Evolutionary conservation across 2,329 filamentous ascomycete genomes (phyloP), one percentile per base, ranked within the genome.

Genomic region (Fusarium sp.): DNA sequence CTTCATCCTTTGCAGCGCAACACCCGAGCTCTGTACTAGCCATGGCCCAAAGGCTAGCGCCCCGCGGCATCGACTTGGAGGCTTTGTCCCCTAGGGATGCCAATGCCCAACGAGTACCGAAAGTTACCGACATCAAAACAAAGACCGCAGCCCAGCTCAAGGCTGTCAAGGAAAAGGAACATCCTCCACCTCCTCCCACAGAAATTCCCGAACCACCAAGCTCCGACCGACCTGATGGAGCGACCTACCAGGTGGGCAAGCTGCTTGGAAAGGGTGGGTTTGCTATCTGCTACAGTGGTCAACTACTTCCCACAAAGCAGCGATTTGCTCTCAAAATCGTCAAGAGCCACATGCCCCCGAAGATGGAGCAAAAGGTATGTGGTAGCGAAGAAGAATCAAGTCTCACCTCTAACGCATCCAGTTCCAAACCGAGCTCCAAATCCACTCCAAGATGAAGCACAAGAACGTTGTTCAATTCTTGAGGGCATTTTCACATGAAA

Each of bases 381-480:
- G 23, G 20, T 19, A n/a, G n/a, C 20, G 8, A 5, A 27, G 22
- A 15, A 30, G 10, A 43, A 20, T 19, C 4, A 3, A 25, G 9
- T 7, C 25, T 30, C 14, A 39, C 19, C 30, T 45, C 67, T 76
- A 52, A 77, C 69, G 19, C 15, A 2, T 41, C 19, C 46, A 90
- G 87, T 90, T 91, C 73, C 88, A 90, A 88, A 88, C 88, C 22
- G 96, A 99, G 79, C 87, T 99, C 8, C 95, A 98, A 80, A 97
- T 99, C 63, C 96, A 99, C 81, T 97, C 96, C 43, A 99, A 98
- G 78, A 95, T 99, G 89, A 90, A 90, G 59, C 96, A 99, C 76
- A 92, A 92, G 53, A 97, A 97, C 78, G 95, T 99, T 70, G 96
- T 99, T 67, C 92, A 95, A 73, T 99, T 99, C 78, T 89, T 97